These are phyloP conservation scores for Aschersonia sp. DNA, from an alignment of 2,329 filamentous ascomycete species.

Conservation along the genomic window DNA sequence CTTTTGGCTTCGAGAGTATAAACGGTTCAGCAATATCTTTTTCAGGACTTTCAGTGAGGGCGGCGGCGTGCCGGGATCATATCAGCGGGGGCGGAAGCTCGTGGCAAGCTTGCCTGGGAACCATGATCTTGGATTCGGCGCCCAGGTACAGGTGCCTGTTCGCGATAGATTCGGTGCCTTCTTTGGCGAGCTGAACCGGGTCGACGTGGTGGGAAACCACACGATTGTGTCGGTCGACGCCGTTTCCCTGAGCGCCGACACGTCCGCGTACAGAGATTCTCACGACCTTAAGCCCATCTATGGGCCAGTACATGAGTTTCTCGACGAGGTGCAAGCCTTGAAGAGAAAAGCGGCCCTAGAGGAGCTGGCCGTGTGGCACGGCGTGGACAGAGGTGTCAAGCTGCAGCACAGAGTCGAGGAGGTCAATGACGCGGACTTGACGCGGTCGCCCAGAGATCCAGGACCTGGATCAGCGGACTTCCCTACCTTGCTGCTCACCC, in stretches of 20 bases:
- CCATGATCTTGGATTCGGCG: conserved; percentile 85
- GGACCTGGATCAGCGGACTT: conserved; percentile 43
- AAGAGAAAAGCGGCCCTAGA: conserved; percentile 56
- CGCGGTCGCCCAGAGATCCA: conserved; percentile 18
- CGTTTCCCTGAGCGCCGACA: conserved; percentile 67
- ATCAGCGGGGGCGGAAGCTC: conserved; percentile 58
- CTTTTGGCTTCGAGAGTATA: conserved; percentile 80
- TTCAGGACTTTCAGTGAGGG: conserved; percentile 51
- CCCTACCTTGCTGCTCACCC: conserved; percentile 77
- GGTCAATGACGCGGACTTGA: conserved; percentile 27
- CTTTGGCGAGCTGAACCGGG: conserved; percentile 82
- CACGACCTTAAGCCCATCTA: conserved; percentile 51
- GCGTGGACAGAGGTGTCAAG: conserved; percentile 37
- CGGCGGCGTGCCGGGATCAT: conserved; percentile 36
- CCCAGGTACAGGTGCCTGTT: conserved; percentile 66
- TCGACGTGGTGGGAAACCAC: conserved; percentile 89
- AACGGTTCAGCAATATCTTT: conserved; percentile 76
- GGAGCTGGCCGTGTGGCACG: conserved; percentile 52
- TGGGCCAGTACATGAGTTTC: conserved; percentile 60
- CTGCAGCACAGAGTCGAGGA: conserved; percentile 48
- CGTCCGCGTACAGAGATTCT: conserved; percentile 33
- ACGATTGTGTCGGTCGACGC: conserved; percentile 86
- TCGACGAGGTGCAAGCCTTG: conserved; percentile 47
- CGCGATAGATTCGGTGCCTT: conserved; percentile 72
- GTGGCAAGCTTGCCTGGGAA: conserved; percentile 84